Base-by-base conservation (phyloP, 2,329 filamentous ascomycete genomes). In the Venturiaceae sp. region DNA sequence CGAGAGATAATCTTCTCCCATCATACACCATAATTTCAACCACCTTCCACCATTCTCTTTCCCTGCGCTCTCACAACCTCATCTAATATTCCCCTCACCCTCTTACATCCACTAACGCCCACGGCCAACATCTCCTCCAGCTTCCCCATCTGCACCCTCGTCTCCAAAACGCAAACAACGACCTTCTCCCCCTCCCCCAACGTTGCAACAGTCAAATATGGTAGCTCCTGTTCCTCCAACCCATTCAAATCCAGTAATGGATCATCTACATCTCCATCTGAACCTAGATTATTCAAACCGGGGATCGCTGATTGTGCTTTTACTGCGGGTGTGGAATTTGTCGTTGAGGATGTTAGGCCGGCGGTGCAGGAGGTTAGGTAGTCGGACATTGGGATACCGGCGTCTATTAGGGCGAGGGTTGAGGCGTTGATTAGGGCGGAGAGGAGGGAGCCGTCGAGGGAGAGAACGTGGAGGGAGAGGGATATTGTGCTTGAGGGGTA, bases 121-220 rank as follows among this genome's bases (percentile, higher is more conserved):
- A 96, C 90, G 0, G 89, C 90, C 65, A 99, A 75, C 92, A 99
- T 95, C 1, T 88, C 88, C 75, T 99, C 92, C 60, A 97, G 69
- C 59, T 91, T 82, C 60, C 80, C 80, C 62, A 88, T 83, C 72
- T 95, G 88, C n/a, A 96, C 86, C 53, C 90, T 83, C 58, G 86
- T 94, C 78, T 97, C 94, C 80, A 95, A 88, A 13, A 92, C 81
- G 62, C 95, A 74, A 6, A 92, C 87, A 14, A 53, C 58, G 26
- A 92, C 87, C 65, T 85, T 86, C 68, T 92, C 89, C 53, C 79
- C 83, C 5, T 79, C 81, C 1, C 89, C 88, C 21, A 90, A 76
- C 2, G 91, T 95, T 0, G 84, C 94, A 0, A 96, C 84, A 0
- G 92, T 97, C 64, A 97, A 71, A 65, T 87, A 91, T 0, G 94